Percentiles rank a stretch among this genome's conserved stretches.
These are phyloP conservation scores for Trichoderma koningiopsis DNA, from an alignment of 2,329 filamentous ascomycete species.

Conservation along the genomic window DNA sequence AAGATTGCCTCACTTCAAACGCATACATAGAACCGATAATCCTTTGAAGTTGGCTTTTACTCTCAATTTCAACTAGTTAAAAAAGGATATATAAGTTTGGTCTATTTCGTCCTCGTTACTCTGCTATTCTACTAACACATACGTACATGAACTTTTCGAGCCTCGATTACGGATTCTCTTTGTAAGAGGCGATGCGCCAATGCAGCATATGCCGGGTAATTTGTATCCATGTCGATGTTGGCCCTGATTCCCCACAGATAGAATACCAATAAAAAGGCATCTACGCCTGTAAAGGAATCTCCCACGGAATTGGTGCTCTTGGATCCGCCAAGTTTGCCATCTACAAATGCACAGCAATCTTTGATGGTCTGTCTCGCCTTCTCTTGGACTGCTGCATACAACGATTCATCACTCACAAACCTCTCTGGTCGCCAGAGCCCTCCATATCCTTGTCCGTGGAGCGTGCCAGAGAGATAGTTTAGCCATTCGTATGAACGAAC, in stretches of 20 bases:
- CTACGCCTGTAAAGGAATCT: conserved; percentile 5
- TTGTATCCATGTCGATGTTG: not conserved
- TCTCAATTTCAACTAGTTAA: too few relatives aligned
- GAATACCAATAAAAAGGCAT: conserved; percentile 3
- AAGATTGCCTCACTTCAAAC: too few relatives aligned
- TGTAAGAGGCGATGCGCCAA: not conserved
- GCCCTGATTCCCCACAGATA: not conserved
- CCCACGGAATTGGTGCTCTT: not conserved
- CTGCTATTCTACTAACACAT: not conserved
- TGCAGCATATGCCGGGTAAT: not conserved
- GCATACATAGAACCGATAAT: too few relatives aligned
- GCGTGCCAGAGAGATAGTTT: conserved; percentile 5
- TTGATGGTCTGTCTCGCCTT: not conserved
- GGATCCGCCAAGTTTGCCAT: not conserved
- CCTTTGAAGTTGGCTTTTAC: too few relatives aligned
- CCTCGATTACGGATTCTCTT: not conserved
- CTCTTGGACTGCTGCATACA: not conserved
- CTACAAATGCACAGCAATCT: conserved; percentile 1
- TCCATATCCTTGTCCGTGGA: not conserved
- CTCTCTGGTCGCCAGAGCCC: conserved; percentile 1
- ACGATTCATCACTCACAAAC: not conserved
- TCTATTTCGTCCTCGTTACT: not conserved
- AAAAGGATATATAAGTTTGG: not conserved
- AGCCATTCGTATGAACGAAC: conserved; percentile 8
- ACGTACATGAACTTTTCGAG: not conserved